Conservation (phyloP, 768 basidiomycete genomes). For the Paxillus involutus region DNA sequence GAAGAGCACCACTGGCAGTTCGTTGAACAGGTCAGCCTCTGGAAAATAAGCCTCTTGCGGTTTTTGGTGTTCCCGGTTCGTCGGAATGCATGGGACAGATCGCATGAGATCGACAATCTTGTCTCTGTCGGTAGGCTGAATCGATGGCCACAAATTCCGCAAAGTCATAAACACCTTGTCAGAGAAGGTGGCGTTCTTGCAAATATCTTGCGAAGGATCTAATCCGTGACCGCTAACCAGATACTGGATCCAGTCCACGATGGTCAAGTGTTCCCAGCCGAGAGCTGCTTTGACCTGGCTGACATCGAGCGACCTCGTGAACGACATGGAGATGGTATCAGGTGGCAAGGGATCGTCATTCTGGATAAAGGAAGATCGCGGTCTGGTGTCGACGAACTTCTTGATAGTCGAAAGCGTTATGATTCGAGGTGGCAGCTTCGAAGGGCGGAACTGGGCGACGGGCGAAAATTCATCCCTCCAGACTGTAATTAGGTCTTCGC, state of each 20-base stretch:
- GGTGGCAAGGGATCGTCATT: slow-evolving; percentile 73
- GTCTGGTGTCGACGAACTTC: slow-evolving; percentile 64
- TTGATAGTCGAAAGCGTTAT: slow-evolving; percentile 61
- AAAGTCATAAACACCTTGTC: slow-evolving; percentile 68
- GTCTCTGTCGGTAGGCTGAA: slow-evolving; percentile 48
- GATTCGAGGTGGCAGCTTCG: slow-evolving; percentile 27
- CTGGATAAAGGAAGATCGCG: slow-evolving; percentile 55
- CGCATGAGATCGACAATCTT: slow-evolving; percentile 50
- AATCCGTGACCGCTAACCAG: slow-evolving; percentile 46
- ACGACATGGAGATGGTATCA: slow-evolving; percentile 63
- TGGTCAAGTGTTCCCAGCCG: slow-evolving; percentile 71
- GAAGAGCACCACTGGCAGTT: slow-evolving; percentile 55
- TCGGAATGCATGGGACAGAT: slow-evolving; percentile 65
- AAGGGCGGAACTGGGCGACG: slow-evolving; percentile 3
- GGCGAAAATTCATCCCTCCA: neutral
- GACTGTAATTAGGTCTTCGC: slow-evolving; percentile 38
- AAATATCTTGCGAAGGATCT: slow-evolving; percentile 56
- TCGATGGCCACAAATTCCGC: slow-evolving; percentile 51
- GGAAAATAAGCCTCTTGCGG: slow-evolving; percentile 79
- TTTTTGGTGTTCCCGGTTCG: slow-evolving; percentile 64
- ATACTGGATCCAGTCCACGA: slow-evolving; percentile 71
- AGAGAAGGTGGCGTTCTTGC: slow-evolving; percentile 62
- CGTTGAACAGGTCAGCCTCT: slow-evolving; percentile 86
- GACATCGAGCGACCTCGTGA: slow-evolving; percentile 57
- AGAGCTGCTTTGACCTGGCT: slow-evolving; percentile 46